Conservation (phyloP, 805 yeast genomes). For the Yueomyces sinensis region DNA sequence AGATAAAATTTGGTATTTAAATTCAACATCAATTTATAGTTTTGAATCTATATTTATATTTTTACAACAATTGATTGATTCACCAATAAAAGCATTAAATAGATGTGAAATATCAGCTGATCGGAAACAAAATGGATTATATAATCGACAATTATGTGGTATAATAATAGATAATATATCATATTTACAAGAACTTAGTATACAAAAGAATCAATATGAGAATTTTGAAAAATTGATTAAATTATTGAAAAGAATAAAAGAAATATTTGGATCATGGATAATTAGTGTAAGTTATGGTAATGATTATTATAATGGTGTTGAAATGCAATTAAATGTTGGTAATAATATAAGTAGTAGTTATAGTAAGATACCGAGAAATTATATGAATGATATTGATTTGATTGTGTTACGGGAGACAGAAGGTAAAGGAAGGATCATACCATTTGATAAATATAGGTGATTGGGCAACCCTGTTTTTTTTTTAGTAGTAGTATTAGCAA, state of each 20-base stretch:
- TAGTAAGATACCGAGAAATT: conserved; percentile 13
- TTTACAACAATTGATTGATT: conserved; percentile 11
- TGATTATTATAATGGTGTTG: conserved; percentile 20
- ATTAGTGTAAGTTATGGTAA: conserved; percentile 16
- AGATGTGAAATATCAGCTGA: conserved; percentile 5
- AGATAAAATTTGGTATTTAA: conserved; percentile 5
- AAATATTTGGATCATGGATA: conserved; percentile 19
- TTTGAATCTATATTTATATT: conserved; percentile 13
- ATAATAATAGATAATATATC: conserved; percentile 24
- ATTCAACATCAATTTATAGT: conserved; percentile 10
- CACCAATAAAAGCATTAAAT: conserved; percentile 13
- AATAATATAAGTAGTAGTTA: conserved; percentile 5
- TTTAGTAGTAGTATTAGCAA: too few relatives aligned
- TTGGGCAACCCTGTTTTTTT: too few relatives aligned
- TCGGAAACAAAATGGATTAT: not conserved
- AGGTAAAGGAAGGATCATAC: conserved; percentile 4
- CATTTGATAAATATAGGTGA: not conserved
- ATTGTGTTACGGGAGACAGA: conserved; percentile 14
- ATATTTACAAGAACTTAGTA: conserved; percentile 8
- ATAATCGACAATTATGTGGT: conserved; percentile 13
- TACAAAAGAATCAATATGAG: not conserved
- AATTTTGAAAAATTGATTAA: conserved; percentile 9
- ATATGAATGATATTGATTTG: conserved; percentile 16
- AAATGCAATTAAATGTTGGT: conserved; percentile 4
- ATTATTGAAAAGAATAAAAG: conserved; percentile 10